phyloP scores from a whole-genome alignment of 192 early-diverging fungal species.

The Mortierella antarctica region DNA sequence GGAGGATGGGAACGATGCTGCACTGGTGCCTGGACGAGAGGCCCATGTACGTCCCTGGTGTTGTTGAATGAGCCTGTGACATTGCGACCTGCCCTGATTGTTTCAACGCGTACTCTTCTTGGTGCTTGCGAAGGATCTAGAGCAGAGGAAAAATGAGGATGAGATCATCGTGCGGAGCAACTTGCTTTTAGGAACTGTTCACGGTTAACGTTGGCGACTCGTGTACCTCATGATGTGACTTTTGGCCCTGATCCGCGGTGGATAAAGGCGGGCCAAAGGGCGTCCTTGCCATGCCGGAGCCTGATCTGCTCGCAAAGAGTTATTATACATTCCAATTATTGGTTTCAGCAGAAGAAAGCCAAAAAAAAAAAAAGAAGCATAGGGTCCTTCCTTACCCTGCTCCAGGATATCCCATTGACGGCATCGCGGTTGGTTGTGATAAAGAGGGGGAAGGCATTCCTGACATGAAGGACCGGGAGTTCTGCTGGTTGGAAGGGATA shows the following conservation, averaged over 20 bases:
- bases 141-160: neutral
- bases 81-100: constrained; percentile 16
- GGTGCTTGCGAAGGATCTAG: constrained; percentile 39
- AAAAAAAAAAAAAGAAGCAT: neutral
- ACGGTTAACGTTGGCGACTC: neutral
- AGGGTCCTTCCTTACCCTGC: constrained; percentile 5
- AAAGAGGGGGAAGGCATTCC: constrained; percentile 53
- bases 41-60: constrained; percentile 28
- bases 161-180: neutral
- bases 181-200: neutral
- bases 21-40: constrained; percentile 31
- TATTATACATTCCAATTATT: neutral
- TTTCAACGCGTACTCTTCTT: constrained; percentile 35
- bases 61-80: constrained; percentile 17
- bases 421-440: constrained; percentile 25
- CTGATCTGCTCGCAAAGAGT: constrained; percentile 2
- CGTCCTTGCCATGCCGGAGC: constrained; percentile 2
- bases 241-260: constrained; percentile 27
- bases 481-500: constrained; percentile 16
- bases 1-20: constrained; percentile 27
- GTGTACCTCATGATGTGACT: constrained; percentile 47
- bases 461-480: constrained; percentile 21
- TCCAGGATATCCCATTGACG: constrained; percentile 22
- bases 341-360: neutral
- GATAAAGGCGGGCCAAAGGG: constrained; percentile 45